Conservation (phyloP, 768 basidiomycete genomes). For the Suillus plorans region DNA sequence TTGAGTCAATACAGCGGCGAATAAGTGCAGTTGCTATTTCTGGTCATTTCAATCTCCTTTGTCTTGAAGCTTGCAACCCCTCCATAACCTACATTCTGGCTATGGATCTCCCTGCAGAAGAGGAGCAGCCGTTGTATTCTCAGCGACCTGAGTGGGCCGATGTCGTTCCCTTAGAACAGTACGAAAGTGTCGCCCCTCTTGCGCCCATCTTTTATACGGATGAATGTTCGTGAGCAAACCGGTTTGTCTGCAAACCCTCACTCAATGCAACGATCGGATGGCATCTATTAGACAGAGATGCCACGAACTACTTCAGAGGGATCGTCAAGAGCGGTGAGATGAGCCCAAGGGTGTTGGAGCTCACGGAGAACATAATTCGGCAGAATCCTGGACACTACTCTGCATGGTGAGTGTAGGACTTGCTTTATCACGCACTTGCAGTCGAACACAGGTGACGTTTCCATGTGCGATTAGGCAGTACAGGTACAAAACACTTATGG, state of each 20-base stretch:
- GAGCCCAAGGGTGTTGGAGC: conserved; percentile 75
- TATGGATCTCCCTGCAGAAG: conserved; percentile 4
- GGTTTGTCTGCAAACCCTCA: conserved; percentile 3
- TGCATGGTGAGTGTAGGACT: conserved; percentile 68
- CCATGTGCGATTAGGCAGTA: conserved; percentile 70
- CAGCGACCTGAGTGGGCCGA: conserved; percentile 79
- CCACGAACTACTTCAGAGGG: conserved; percentile 89
- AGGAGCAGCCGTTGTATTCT: conserved; percentile 43
- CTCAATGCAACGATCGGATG: conserved; percentile 9
- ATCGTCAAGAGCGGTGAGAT: conserved; percentile 77
- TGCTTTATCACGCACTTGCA: conserved; percentile 2
- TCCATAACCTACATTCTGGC: neutral
- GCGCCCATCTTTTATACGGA: conserved; percentile 90
- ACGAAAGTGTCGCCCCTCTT: conserved; percentile 74
- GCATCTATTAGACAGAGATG: conserved; percentile 73
- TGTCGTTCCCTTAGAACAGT: conserved; percentile 75
- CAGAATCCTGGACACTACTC: conserved; percentile 97
- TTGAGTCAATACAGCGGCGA: neutral
- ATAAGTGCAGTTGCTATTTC: neutral
- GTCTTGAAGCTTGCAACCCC: neutral
- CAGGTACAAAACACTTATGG: conserved; percentile 82
- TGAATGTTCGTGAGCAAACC: conserved; percentile 64
- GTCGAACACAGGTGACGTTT: conserved; percentile 1
- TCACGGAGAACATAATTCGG: conserved; percentile 87
- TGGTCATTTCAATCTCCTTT: neutral